These are phyloP conservation scores for Ilyonectria destructans DNA, from an alignment of 2,329 filamentous ascomycete species.

Conservation along the genomic window DNA sequence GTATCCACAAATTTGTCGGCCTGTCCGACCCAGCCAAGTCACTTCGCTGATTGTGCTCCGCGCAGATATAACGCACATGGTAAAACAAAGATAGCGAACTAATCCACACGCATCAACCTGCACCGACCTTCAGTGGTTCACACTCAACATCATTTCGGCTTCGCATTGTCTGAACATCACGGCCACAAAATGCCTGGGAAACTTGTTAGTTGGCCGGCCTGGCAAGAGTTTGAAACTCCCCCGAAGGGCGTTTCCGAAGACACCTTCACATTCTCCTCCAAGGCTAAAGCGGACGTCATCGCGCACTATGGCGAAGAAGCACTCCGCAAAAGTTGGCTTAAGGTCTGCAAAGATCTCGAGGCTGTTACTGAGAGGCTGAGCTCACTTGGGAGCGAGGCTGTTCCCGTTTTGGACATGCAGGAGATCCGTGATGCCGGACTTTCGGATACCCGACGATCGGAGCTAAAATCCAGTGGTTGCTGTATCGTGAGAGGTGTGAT, in stretches of 20 bases:
- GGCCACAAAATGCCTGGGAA: not conserved
- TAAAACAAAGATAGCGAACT: not conserved
- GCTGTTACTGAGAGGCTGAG: conserved; percentile 55
- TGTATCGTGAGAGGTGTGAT: conserved; percentile 45
- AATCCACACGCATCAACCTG: not conserved
- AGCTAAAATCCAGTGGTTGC: conserved; percentile 49
- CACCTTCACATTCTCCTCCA: conserved; percentile 28
- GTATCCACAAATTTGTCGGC: conserved; percentile 2
- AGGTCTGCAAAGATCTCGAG: conserved; percentile 57
- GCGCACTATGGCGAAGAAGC: conserved; percentile 56
- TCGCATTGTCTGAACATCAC: not conserved
- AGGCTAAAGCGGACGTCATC: conserved; percentile 54
- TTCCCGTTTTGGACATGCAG: conserved; percentile 52
- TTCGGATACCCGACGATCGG: conserved; percentile 38
- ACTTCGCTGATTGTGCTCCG: no score
- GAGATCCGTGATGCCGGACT: conserved; percentile 45
- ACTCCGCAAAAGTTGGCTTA: conserved; percentile 56
- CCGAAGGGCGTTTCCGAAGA: conserved; percentile 33
- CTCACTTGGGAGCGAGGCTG: conserved; percentile 50
- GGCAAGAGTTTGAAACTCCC: conserved; percentile 42
- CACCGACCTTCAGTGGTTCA: not conserved
- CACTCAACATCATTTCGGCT: not conserved
- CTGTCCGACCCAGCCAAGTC: not conserved
- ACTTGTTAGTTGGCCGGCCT: conserved; percentile 41
- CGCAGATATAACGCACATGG: not conserved